Percentiles rank a stretch among this genome's conserved stretches.
Evolutionary conservation across 2,329 filamentous ascomycete genomes (phyloP).

Genomic region (Ophiostoma tasmaniense): DNA sequence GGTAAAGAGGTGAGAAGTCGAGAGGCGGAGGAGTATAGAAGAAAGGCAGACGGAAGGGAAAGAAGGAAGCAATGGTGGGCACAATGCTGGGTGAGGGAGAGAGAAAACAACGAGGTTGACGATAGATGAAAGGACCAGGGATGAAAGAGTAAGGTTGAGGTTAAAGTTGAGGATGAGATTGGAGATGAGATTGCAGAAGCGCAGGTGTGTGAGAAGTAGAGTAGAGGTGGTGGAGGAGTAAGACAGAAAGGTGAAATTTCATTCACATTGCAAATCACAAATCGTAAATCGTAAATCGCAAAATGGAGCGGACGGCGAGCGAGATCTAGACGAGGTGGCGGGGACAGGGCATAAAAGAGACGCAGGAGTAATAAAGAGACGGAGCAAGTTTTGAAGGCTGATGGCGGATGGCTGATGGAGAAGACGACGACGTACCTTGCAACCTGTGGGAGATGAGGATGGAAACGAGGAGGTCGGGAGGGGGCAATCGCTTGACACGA

Average conservation of each 20-base stretch:
- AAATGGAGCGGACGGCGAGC: constrained; percentile 4
- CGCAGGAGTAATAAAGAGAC: background rate
- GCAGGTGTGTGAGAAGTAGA: background rate
- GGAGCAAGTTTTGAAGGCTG: background rate
- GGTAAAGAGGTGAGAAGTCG: background rate
- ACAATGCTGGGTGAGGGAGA: background rate
- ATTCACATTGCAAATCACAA: background rate
- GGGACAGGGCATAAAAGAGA: background rate
- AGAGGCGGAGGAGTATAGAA: background rate
- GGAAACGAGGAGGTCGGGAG: constrained; percentile 7
- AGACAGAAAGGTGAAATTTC: background rate
- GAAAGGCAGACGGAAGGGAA: background rate
- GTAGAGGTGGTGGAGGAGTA: background rate
- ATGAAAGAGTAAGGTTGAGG: background rate
- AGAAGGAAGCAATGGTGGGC: background rate
- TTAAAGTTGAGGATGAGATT: background rate
- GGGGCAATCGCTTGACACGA: constrained; percentile 6
- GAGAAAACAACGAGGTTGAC: constrained; percentile 4
- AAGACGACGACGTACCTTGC: constrained; percentile 3
- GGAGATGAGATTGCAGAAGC: background rate
- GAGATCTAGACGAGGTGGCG: constrained; percentile 4
- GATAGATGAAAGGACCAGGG: background rate
- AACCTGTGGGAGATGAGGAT: constrained; percentile 1
- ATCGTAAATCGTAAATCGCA: constrained; percentile 3
- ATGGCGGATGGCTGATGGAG: background rate